Evolutionary conservation across 164 flowering plant genomes (phyloP), one percentile per base, ranked within the genome.

Genomic region (Warburgia ugandensis): DNA sequence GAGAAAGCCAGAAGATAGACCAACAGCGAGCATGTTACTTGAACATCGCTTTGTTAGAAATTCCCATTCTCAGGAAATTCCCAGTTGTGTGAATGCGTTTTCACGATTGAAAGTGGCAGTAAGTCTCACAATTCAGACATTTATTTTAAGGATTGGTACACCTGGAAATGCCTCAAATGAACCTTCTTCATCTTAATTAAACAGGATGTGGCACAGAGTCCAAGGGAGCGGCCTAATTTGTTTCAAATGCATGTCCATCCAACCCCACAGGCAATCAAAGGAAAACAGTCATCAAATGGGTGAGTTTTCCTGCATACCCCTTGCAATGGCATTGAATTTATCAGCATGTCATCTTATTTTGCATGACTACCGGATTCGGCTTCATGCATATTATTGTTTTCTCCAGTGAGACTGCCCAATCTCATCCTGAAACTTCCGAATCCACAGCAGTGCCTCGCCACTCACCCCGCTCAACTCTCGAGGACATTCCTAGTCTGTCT

Each of bases 1-100:
- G n/a, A 77, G 89, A 67, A 84, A 84, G 42, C 97, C 97, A 54
- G 86, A 85, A 29, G 92, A 91, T 31, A 75, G 97, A 67, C 83
- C 95, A 43, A 21, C 92, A 0, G 96, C 97, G 25, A 65, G 50
- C 60, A 60, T 5, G 71, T 59, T 91, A 36, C 69, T 91, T 20
- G 89, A 79, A 30, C 97, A 91, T 70, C 74, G 63, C 1, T 90
- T 87, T 63, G 22, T 90, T 29, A 77, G 64, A 55, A 65, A 41
- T 61, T 64, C 82, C 0, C 70, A 59, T 23, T 79, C 61, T 11
- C 52, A 44, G 4, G 84, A 60, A 35, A 72, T 61, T 55, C 39
- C 50, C 14, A 54, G 48, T 50, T 54, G 46, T 29, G 14, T 55
- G 7, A 58, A 51, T 25, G 52, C 58, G 41, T 45, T 69, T 42